Percentiles rank a stretch among this genome's conserved stretches.
Evolutionary conservation across 2,329 filamentous ascomycete species (phyloP).

Genomic region (Curvularia sp.): DNA sequence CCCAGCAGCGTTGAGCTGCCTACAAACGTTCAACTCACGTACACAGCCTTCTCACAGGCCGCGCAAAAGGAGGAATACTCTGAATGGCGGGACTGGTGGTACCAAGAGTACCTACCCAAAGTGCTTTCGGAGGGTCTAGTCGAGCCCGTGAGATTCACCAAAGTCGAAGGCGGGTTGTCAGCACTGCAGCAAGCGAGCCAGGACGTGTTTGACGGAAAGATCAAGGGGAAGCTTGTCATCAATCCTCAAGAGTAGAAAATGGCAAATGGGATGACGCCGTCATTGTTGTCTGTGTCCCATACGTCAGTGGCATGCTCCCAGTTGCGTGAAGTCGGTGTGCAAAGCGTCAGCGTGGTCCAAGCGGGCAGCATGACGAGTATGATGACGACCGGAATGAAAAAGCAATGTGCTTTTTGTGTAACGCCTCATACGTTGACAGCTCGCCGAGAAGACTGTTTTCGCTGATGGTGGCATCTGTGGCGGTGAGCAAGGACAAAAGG

Average conservation of each 20-base stretch:
- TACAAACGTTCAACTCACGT: constrained; percentile 33
- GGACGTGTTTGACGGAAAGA: constrained; percentile 34
- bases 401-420: not conserved
- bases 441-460: too few relatives aligned
- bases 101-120: constrained; percentile 35
- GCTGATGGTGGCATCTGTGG: constrained; percentile 1
- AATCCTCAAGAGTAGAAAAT: constrained; percentile 33
- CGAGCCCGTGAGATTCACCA: constrained; percentile 33
- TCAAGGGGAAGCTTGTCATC: constrained; percentile 34
- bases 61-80: constrained; percentile 31
- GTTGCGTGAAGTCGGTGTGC: not conserved
- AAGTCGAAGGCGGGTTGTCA: constrained; percentile 31
- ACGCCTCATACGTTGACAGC: not conserved
- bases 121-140: constrained; percentile 32
- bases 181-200: constrained; percentile 34
- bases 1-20: constrained; percentile 32
- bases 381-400: not conserved
- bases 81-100: constrained; percentile 37
- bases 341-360: constrained; percentile 6
- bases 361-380: not conserved
- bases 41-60: constrained; percentile 39
- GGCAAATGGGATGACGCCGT: not conserved
- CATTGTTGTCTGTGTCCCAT: not conserved
- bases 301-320: not conserved
- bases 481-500: constrained; percentile 4